These are phyloP conservation scores for Xylaria sp. DNA, from an alignment of 2,329 filamentous ascomycete genomes.

Conservation along the genomic window DNA sequence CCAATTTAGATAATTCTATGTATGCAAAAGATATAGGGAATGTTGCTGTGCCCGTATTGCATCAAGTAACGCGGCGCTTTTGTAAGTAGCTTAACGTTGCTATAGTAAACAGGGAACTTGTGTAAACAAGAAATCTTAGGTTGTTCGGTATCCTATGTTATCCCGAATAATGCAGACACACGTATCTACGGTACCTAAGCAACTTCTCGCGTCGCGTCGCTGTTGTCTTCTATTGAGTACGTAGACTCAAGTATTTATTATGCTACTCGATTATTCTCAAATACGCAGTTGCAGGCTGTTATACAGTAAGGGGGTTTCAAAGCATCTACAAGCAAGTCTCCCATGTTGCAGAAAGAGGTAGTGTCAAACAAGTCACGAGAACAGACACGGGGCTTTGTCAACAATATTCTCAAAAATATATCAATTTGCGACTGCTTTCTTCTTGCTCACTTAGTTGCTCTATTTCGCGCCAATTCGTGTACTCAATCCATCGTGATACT, in stretches of 20 bases:
- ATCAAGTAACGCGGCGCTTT: background rate
- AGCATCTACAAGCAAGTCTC: background rate
- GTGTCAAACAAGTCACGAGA: background rate
- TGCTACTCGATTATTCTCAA: background rate
- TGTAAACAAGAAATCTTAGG: background rate
- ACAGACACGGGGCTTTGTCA: background rate
- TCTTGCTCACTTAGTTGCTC: background rate
- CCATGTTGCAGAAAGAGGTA: background rate
- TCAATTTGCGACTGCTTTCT: conserved; percentile 1
- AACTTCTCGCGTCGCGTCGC: background rate
- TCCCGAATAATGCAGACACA: background rate
- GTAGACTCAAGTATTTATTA: background rate
- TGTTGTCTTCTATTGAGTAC: background rate
- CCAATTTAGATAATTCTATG: background rate
- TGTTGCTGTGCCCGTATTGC: background rate
- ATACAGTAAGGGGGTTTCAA: background rate
- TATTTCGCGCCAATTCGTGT: background rate
- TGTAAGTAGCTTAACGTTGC: background rate
- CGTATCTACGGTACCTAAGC: background rate
- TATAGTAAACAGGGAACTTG: background rate
- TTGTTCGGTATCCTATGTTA: background rate
- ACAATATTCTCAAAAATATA: background rate
- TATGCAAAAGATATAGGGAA: background rate
- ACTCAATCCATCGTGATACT: background rate
- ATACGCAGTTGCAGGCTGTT: too few relatives aligned